A percentile compares a stretch with the other conserved stretches of the same genome.
phyloP scores from a whole-genome alignment of 2,329 filamentous ascomycete genomes.

The Pestalotiopsis sp. region DNA sequence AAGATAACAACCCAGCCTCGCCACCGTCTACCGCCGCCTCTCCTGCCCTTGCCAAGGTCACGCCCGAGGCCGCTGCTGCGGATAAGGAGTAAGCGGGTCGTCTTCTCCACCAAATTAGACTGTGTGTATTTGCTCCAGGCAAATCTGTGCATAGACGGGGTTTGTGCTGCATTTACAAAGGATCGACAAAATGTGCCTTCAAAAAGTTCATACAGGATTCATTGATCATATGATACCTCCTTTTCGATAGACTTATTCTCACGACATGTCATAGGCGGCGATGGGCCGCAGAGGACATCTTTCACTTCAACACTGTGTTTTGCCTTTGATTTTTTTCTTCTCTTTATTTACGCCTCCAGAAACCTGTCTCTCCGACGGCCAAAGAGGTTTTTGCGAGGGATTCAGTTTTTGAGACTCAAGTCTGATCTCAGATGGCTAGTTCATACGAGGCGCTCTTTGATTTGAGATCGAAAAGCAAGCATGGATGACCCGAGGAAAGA shows the following conservation, averaged over 20 bases:
- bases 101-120: slow-evolving; percentile 35
- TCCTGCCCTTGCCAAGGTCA: slow-evolving; percentile 65
- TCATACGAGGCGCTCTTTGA: background rate
- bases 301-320: slow-evolving; percentile 22
- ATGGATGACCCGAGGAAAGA: background rate
- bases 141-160: slow-evolving; percentile 45
- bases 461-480: background rate
- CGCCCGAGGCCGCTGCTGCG: slow-evolving; percentile 49
- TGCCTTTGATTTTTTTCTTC: slow-evolving; percentile 18
- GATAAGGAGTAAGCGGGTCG: slow-evolving; percentile 54
- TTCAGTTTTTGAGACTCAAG: background rate
- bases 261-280: slow-evolving; percentile 27
- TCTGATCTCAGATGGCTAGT: background rate
- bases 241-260: slow-evolving; percentile 32
- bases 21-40: slow-evolving; percentile 71
- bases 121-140: slow-evolving; percentile 38
- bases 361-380: background rate
- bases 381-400: slow-evolving; percentile 6
- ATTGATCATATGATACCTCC: slow-evolving; percentile 47
- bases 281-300: slow-evolving; percentile 12
- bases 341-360: slow-evolving; percentile 4
- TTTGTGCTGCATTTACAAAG: slow-evolving; percentile 44
- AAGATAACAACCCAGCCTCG: slow-evolving; percentile 66
- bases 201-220: slow-evolving; percentile 43
- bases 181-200: slow-evolving; percentile 42